These are phyloP conservation scores for Penicillium canescens DNA, from an alignment of 495 filamentous ascomycete species.

Conservation along the genomic window DNA sequence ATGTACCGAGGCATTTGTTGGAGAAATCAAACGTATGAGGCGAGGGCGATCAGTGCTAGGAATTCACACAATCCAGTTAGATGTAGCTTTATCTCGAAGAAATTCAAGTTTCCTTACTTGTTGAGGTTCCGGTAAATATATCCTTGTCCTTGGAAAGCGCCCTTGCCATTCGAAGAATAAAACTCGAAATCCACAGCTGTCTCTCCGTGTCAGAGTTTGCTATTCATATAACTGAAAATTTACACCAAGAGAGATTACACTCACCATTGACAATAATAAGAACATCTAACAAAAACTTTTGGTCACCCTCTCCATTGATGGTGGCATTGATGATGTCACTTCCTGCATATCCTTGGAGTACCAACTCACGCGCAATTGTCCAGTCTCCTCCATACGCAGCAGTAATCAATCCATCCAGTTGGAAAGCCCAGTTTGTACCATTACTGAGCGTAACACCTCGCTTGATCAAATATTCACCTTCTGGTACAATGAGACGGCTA, in stretches of 20 bases:
- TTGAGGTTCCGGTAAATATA: conserved; percentile 36
- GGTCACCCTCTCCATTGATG: conserved; percentile 37
- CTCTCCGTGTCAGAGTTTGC: background rate
- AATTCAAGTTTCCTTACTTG: conserved; percentile 13
- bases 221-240: too few relatives aligned
- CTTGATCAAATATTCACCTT: conserved; percentile 37
- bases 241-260: conserved; percentile 6
- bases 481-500: conserved; percentile 38
- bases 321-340: conserved; percentile 37
- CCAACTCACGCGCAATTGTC: conserved; percentile 31
- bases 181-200: conserved; percentile 44
- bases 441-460: conserved; percentile 34
- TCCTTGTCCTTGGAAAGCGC: conserved; percentile 48
- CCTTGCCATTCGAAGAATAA: conserved; percentile 39
- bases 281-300: conserved; percentile 27
- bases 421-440: conserved; percentile 37
- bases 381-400: conserved; percentile 33
- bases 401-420: conserved; percentile 46
- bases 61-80: background rate
- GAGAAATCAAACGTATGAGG: conserved; percentile 33
- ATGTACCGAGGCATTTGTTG: conserved; percentile 41
- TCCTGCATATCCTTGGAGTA: conserved; percentile 28
- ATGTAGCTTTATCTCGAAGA: background rate
- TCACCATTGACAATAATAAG: conserved; percentile 31
- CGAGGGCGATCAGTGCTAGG: conserved; percentile 29